Percentiles rank a stretch among this genome's conserved stretches.
These are phyloP conservation scores for Eucalyptus curtisii DNA, from an alignment of 345 rosid genomes.

Conservation along the genomic window DNA sequence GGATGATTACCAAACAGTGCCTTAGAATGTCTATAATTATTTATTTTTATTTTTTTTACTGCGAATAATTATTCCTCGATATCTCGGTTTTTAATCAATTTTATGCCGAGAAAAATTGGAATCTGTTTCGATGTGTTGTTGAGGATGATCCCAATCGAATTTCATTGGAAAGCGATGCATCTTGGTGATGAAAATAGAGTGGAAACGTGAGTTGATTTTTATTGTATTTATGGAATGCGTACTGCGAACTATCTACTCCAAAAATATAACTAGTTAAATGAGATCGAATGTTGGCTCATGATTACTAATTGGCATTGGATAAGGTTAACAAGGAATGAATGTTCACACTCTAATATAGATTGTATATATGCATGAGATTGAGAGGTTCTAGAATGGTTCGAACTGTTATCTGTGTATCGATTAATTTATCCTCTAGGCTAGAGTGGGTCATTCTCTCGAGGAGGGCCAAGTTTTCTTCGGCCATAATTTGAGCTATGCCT, in stretches of 20 bases:
- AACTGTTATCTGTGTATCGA: rapidly evolving
- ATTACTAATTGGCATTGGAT: background rate
- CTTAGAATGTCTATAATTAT: no score
- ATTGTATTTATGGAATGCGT: background rate
- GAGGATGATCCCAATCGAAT: background rate
- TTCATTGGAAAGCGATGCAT: background rate
- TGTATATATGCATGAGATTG: no score
- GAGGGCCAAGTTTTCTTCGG: background rate
- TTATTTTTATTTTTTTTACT: rapidly evolving
- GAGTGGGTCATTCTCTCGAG: background rate
- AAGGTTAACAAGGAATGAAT: no score
- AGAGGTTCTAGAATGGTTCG: no score
- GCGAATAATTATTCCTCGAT: background rate
- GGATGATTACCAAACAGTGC: no score
- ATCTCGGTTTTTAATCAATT: background rate
- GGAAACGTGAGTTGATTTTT: background rate
- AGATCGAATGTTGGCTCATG: background rate
- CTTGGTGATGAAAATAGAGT: background rate
- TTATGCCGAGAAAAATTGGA: background rate
- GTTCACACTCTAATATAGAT: no score
- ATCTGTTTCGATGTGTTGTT: background rate
- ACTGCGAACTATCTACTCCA: background rate
- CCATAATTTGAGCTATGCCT: background rate
- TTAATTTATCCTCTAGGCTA: background rate
- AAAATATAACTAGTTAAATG: background rate